Base-by-base conservation (phyloP, 495 filamentous ascomycete genomes). In the Tuber magnatum region DNA sequence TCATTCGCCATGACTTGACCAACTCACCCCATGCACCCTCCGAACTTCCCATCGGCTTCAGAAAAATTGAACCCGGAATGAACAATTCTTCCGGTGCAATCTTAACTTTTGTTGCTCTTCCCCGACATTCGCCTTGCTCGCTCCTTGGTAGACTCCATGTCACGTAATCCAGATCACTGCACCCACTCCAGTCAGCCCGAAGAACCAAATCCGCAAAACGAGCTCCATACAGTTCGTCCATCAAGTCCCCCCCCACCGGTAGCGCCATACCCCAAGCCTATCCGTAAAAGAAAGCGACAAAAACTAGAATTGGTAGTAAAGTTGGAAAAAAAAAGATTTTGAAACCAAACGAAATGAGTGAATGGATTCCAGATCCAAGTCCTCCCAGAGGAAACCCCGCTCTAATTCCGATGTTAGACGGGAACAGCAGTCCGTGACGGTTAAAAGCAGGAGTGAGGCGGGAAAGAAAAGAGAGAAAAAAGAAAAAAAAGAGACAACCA, bases 91-190 rank as follows among this genome's bases (percentile, higher is more conserved):
- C 40, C 24, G 77, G 80, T 5, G 56, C 74, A 22, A 82, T 73
- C 22, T 35, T 18, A 2, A 74, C 75, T 42, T 68, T 65, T 44
- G 74, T 74, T 24, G 70, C 43, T 51, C 65, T 76, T 12, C 71
- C 74, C 9, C 73, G 56, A 22, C 44, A 68, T 38, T 80, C 74
- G 61, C 71, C 77, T 41, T 72, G 74, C 32, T 80, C 74, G 18
- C 51, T 20, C 35, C 68, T 73, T 0, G 80, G 79, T 2, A 81
- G 69, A 3, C 73, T 76, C 80, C 80, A 82, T 18, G 80, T 72
- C 9, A 77, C 70, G 70, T 77, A 82, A 42, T 82, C 80, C 43
- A 76, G 72, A 22, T 81, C 77, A 42, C 80, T 82, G 35, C 7
- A 22, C 4, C 10, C 43, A 3, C 40, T 42, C 14, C 56, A 65